Evolutionary conservation across 1,284 basidiomycete genomes (phyloP).

Genomic region (Ganoderma sinense): DNA sequence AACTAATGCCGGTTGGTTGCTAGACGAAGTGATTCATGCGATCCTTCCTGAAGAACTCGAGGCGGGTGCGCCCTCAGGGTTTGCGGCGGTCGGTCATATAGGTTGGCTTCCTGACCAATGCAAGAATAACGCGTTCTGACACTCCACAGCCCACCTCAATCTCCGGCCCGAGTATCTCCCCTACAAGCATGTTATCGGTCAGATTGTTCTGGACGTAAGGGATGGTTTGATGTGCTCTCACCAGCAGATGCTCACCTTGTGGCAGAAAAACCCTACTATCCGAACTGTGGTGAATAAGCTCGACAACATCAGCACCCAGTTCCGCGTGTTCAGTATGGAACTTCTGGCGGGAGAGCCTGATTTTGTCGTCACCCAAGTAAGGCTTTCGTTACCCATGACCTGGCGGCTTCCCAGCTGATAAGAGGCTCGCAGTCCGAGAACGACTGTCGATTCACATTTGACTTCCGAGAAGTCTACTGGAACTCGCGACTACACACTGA

Average conservation of each 20-base stretch:
- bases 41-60: conserved; percentile 80
- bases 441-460: conserved; percentile 90
- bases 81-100: conserved; percentile 91
- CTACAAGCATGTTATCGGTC: conserved; percentile 91
- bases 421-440: conserved; percentile 70
- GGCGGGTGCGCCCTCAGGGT: conserved; percentile 86
- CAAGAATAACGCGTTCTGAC: neutral
- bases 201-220: conserved; percentile 89
- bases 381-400: conserved; percentile 30
- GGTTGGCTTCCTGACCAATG: conserved; percentile 54
- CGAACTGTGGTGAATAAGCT: conserved; percentile 97
- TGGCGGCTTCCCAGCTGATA: neutral
- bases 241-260: neutral
- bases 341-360: conserved; percentile 90
- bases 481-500: conserved; percentile 95
- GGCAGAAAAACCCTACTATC: conserved; percentile 83
- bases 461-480: conserved; percentile 98
- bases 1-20: conserved; percentile 5
- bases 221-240: conserved; percentile 12
- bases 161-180: conserved; percentile 91
- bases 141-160: conserved; percentile 80
- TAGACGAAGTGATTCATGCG: conserved; percentile 85
- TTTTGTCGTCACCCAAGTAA: conserved; percentile 85
- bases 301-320: conserved; percentile 86
- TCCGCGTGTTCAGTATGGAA: conserved; percentile 98